Evolutionary conservation across 148 eudicot species (phyloP).

Genomic region (Cornus kousa): DNA sequence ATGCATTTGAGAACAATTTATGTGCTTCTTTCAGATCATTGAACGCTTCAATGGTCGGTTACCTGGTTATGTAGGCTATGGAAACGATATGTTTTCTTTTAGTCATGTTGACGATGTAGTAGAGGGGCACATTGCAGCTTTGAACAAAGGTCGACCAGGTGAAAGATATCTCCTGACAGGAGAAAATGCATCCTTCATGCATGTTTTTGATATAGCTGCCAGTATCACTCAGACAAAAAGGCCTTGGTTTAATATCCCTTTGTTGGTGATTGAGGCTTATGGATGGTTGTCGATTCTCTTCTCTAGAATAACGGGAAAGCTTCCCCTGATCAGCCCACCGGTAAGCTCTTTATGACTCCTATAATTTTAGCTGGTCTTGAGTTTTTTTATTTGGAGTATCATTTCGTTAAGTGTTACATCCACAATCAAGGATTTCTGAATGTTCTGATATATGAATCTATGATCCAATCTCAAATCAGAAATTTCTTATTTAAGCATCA

Average conservation of each 20-base stretch:
- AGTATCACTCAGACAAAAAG: slow-evolving; percentile 54
- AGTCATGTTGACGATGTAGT: slow-evolving; percentile 89
- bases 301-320: slow-evolving; percentile 70
- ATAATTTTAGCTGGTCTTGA: not conserved
- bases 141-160: slow-evolving; percentile 69
- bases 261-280: slow-evolving; percentile 49
- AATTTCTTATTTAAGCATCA: too few relatives aligned
- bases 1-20: not conserved
- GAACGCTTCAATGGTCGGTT: slow-evolving; percentile 82
- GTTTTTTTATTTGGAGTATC: slow-evolving; percentile 1
- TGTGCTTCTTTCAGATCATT: slow-evolving; percentile 41
- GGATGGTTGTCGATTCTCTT: slow-evolving; percentile 68
- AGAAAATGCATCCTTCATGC: slow-evolving; percentile 87
- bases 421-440: not conserved
- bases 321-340: slow-evolving; percentile 90
- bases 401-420: not conserved
- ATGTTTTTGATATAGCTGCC: slow-evolving; percentile 74
- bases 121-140: slow-evolving; percentile 75
- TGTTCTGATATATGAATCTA: not conserved
- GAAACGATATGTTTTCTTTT: slow-evolving; percentile 63
- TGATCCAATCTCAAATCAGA: not conserved
- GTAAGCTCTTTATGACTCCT: slow-evolving; percentile 32
- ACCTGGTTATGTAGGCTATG: slow-evolving; percentile 81
- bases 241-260: slow-evolving; percentile 63
- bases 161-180: slow-evolving; percentile 92